Base-by-base conservation (phyloP, 1,284 basidiomycete genomes). In the Cryptococcus jaspeensis region DNA sequence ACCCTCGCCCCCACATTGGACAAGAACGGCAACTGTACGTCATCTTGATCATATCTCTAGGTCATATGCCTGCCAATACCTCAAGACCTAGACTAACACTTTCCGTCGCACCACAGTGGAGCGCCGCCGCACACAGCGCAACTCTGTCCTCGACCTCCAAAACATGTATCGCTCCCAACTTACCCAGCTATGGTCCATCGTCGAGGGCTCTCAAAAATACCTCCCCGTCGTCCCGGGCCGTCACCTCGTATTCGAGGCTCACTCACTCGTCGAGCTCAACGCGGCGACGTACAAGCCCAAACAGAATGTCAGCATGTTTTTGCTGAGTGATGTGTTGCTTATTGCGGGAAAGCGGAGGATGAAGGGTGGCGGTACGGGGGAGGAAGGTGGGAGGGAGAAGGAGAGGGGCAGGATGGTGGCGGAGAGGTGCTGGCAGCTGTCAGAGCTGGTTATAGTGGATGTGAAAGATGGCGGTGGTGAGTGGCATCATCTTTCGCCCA, bases 121-220 rank as follows among this genome's bases (percentile, higher is more conserved):
- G 55, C 82, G 85, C 11, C 77, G 84, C 18, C 80, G 84, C 16
- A 88, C 88, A 40, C 86, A 87, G 54, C 88, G 93, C 35, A 94
- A 92, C 22, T 96, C 93, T 3, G 83, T 96, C 16, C 88, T 90
- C 16, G 94, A 99, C 75, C 84, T 99, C 35, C 89, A 92, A 55
- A 87, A 93, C 49, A 84, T 99, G 61, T 98, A 99, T 74, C 90
- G 89, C 55, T 89, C 88, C 40, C 95, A 99, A 78, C 88, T 99
- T 81, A 90, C 93, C 65, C 85, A 86, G 1, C 81, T 99, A 0
- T 96, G 96, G 79, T 81, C 89, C 5, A 87, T 88, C 50, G 90
- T 99, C 62, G 92, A 97, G 71, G 95, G 96, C n/a, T 92, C 93
- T 0, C 88, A 93, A 63, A 97, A 97, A 75, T 94, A 95, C 72